These are phyloP conservation scores for Cnidoscolus chayamansa DNA, from an alignment of 441 rosid genomes.

Conservation along the genomic window DNA sequence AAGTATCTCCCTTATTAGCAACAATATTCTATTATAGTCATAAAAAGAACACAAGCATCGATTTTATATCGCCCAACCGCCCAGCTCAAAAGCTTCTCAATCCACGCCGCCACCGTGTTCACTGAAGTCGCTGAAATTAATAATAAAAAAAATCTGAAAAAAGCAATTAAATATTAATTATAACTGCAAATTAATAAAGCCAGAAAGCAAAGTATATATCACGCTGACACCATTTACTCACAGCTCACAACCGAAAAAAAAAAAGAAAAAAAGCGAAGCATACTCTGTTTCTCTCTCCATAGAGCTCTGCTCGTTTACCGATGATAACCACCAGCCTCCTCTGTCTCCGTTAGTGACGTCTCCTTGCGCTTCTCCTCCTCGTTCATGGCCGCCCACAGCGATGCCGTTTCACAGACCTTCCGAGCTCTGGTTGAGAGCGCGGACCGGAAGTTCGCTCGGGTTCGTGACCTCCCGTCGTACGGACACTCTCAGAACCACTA, in stretches of 20 bases:
- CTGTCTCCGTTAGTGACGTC: constrained; percentile 31
- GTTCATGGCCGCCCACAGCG: constrained; percentile 40
- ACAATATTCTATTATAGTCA: not conserved
- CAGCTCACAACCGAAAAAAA: constrained; percentile 17
- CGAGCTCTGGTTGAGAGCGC: constrained; percentile 75
- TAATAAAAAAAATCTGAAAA: not conserved
- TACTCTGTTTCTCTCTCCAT: constrained; percentile 11
- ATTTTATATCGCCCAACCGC: not conserved
- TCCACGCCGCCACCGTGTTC: constrained; percentile 25
- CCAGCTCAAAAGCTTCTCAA: not conserved
- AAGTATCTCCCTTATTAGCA: not conserved
- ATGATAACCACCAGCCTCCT: constrained; percentile 33
- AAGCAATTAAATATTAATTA: not conserved
- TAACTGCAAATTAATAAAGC: not conserved
- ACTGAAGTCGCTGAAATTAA: constrained; percentile 15
- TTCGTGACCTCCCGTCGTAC: constrained; percentile 72
- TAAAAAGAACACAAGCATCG: too few relatives aligned
- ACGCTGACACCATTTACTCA: constrained; percentile 27
- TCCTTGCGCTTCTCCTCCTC: not conserved
- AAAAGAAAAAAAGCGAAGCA: not conserved
- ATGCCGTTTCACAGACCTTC: constrained; percentile 50
- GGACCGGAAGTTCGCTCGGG: constrained; percentile 79
- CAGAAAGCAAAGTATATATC: constrained; percentile 16
- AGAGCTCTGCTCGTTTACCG: constrained; percentile 17
- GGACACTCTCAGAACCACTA: constrained; percentile 51